phyloP scores from a whole-genome alignment of 2,329 filamentous ascomycete genomes.

The Fusarium luffae region DNA sequence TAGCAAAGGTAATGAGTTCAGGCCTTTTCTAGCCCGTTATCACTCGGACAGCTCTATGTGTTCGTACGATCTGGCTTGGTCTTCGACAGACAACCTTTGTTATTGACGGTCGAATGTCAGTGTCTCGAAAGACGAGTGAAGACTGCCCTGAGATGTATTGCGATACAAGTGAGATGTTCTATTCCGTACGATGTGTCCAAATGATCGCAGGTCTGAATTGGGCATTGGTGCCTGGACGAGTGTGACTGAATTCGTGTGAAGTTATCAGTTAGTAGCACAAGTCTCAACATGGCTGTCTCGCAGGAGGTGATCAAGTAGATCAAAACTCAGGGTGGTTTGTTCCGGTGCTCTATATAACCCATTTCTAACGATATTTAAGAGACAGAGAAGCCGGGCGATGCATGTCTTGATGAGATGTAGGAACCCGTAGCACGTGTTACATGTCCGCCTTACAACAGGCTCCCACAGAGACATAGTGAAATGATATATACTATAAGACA shows the following conservation, averaged over 20 bases:
- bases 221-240: not conserved
- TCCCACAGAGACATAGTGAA: not conserved
- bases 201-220: not conserved
- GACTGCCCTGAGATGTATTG: not conserved
- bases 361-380: not conserved
- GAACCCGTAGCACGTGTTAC: slow-evolving; percentile 8
- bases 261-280: not conserved
- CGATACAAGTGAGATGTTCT: not conserved
- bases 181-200: not conserved
- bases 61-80: too few species aligned
- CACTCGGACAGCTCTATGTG: not conserved
- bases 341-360: not conserved
- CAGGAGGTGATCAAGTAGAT: not conserved
- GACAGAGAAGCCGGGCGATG: slow-evolving; percentile 3
- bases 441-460: not conserved
- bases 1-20: not conserved
- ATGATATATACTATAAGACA: not conserved
- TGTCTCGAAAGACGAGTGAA: not conserved
- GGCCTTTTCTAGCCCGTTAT: not conserved
- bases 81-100: not conserved
- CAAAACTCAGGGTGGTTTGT: not conserved
- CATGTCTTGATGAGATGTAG: slow-evolving; percentile 4
- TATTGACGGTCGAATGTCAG: not conserved
- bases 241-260: not conserved
- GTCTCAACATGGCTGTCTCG: slow-evolving; percentile 17